Conservation (phyloP, 345 rosid species). For the Punica granatum region DNA sequence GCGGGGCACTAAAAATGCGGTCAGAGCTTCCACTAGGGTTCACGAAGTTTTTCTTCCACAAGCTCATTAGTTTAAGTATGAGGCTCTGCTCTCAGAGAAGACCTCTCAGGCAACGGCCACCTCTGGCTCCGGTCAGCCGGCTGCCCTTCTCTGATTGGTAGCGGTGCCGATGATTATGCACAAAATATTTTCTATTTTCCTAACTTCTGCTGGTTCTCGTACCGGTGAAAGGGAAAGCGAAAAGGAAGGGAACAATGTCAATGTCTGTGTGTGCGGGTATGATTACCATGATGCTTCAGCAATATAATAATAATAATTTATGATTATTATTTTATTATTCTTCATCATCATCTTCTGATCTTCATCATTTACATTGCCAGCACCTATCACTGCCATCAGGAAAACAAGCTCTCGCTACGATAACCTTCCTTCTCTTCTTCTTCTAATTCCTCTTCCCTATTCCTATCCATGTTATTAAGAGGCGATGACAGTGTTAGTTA, state of each 20-base stretch:
- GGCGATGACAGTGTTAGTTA: not conserved
- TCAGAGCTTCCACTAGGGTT: not conserved
- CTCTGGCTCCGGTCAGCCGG: not conserved
- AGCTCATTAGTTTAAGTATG: not conserved
- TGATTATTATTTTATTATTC: no score
- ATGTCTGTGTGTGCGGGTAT: not conserved
- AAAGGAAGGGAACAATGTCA: not conserved
- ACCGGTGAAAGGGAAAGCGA: not conserved
- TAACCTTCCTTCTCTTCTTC: not conserved
- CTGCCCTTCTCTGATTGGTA: not conserved
- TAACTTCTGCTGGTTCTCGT: not conserved
- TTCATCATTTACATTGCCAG: not conserved
- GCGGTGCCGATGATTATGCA: conserved; percentile 2
- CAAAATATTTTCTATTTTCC: not conserved
- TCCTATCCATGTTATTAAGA: not conserved
- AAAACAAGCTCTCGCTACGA: not conserved
- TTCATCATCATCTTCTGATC: no score
- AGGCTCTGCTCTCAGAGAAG: conserved; percentile 1
- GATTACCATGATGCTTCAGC: no score
- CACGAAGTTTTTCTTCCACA: no score
- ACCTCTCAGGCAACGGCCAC: not conserved
- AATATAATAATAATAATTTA: no score
- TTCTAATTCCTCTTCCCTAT: not conserved
- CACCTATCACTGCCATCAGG: not conserved
- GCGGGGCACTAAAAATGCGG: not conserved